A percentile compares a stretch with the other conserved stretches of the same genome.
Evolutionary conservation across 306 rosid genomes (phyloP).

Genomic region (Prunus mira): DNA sequence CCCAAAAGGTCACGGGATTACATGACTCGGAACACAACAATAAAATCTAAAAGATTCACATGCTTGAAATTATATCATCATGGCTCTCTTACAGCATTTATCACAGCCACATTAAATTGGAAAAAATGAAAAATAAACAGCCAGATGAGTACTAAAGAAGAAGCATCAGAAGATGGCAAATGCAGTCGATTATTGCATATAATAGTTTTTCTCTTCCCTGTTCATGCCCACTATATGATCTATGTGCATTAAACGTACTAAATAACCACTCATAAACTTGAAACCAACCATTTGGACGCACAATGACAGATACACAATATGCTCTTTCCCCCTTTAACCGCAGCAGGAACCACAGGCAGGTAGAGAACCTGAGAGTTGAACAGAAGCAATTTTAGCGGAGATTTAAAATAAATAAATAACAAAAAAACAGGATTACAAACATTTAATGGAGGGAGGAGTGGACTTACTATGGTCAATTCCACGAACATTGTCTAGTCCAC

Average conservation of each 20-base stretch:
- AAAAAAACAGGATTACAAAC: not conserved
- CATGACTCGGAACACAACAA: not conserved
- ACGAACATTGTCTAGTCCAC: conserved; percentile 88
- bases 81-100: not conserved
- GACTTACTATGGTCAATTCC: conserved; percentile 91
- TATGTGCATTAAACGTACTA: not conserved
- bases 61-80: not conserved
- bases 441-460: not conserved
- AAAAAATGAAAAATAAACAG: not conserved
- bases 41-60: not conserved
- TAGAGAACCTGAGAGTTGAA: conserved; percentile 52
- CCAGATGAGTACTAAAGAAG: not conserved
- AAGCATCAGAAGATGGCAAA: not conserved
- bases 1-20: not conserved
- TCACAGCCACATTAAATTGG: no score
- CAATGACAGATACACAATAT: not conserved
- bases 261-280: not conserved
- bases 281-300: not conserved
- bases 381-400: not conserved
- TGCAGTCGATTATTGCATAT: not conserved
- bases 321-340: conserved; percentile 44
- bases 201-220: not conserved
- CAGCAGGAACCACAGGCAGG: conserved; percentile 99
- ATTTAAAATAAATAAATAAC: not conserved
- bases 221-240: conserved; percentile 5